Base-by-base conservation (phyloP, 306 rosid genomes). In the Cucurbita ficifolia region DNA sequence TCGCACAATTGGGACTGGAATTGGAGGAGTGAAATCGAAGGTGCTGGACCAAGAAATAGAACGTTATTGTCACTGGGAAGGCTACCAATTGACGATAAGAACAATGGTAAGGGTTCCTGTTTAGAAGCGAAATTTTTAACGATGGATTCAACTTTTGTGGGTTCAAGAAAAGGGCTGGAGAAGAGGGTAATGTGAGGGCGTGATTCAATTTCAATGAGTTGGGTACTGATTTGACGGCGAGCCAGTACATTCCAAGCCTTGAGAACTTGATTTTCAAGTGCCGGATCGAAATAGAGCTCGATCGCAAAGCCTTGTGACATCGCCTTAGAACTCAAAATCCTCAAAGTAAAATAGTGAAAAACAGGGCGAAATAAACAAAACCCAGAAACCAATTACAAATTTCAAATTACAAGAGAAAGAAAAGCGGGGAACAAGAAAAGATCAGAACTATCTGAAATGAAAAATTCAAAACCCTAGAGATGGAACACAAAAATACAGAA, bases 171-270 rank as follows among this genome's bases (percentile, higher is more conserved):
- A 0, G 88, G 75, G 49, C 81, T 73, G 18, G 99, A 86, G 82
- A 91, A 91, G 64, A 95, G 96, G 2, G 99, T 91, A 75, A 95
- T 91, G 91, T 91, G 99, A 0, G 99, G 99, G 10, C 99, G 97
- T 0, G 99, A 95, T 36, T 86, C 96, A 52, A 89, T 91, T 75
- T 91, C 96, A 69, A 95, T 95, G 40, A 95, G 86, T 29, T 87
- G 87, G 2, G 97, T 89, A 56, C 91, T 95, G 75, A 95, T 95
- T 73, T 91, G 97, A 6, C 99, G 85, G 14, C 99, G 87, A 1
- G 99, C 97, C 0, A 95, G 82, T 1, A 91, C 96, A 79, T 95
- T 95, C 99, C 99, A 95, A 9, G 99, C 92, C 77, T 95, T 95
- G 60, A 95, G 75, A 49, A 95, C 96, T 79, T 95, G 99, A 50